These are phyloP conservation scores for Cadophora luteo-olivacea DNA, from an alignment of 2,329 filamentous ascomycete genomes.

Conservation along the genomic window DNA sequence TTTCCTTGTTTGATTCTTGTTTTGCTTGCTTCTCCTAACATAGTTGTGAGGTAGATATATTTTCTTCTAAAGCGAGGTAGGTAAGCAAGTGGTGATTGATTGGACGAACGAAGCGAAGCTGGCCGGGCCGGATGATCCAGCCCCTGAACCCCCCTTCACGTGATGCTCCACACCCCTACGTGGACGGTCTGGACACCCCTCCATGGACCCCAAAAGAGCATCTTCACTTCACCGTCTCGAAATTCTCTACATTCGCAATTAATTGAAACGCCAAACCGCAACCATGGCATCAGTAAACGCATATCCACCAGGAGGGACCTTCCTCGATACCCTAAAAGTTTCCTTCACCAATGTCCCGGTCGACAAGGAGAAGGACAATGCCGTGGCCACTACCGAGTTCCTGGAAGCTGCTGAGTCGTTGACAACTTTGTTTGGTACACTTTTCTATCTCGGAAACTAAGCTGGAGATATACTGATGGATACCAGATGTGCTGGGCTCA, in stretches of 20 bases:
- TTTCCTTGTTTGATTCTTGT: no score
- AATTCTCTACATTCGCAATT: not conserved
- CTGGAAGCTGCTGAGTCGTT: slow-evolving; percentile 89
- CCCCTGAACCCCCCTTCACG: slow-evolving; percentile 9
- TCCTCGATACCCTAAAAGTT: slow-evolving; percentile 83
- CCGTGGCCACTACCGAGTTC: slow-evolving; percentile 84
- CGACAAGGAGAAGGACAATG: slow-evolving; percentile 74
- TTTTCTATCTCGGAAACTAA: not conserved
- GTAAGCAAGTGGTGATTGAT: no score
- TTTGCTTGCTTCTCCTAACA: no score
- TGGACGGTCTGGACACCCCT: slow-evolving; percentile 7
- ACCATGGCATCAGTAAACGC: slow-evolving; percentile 39
- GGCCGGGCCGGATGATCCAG: no score
- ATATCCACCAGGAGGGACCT: slow-evolving; percentile 59
- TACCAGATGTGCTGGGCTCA: slow-evolving; percentile 65
- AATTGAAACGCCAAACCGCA: slow-evolving; percentile 15
- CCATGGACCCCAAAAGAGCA: not conserved
- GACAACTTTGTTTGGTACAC: slow-evolving; percentile 82
- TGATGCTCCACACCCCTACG: slow-evolving; percentile 3
- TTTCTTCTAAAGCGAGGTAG: no score
- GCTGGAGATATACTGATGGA: not conserved
- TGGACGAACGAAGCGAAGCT: not conserved
- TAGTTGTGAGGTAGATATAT: no score
- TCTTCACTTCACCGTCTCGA: slow-evolving; percentile 16
- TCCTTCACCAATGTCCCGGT: slow-evolving; percentile 86